These are phyloP conservation scores for Hermanozyma aechmeae DNA, from an alignment of 805 yeast genomes.

Conservation along the genomic window DNA sequence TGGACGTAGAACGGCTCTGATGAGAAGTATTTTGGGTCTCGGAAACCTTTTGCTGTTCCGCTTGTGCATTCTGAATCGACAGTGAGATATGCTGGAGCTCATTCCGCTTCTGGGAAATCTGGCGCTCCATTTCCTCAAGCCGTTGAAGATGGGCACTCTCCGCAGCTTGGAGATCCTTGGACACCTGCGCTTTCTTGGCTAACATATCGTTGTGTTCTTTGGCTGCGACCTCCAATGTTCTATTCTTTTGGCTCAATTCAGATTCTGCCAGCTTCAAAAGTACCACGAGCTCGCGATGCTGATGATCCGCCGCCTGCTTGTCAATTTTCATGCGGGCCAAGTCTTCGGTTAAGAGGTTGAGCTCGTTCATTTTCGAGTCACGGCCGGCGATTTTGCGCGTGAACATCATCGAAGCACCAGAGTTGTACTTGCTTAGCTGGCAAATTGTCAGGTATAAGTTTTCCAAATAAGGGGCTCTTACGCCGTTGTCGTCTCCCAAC, in stretches of 20 bases:
- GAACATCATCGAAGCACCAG: slow-evolving; percentile 19
- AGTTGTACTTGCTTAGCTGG: slow-evolving; percentile 46
- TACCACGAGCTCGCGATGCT: slow-evolving; percentile 12
- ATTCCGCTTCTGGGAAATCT: slow-evolving; percentile 3
- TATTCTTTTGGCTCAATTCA: slow-evolving; percentile 13
- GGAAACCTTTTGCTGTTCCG: slow-evolving; percentile 3
- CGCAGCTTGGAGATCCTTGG: slow-evolving; percentile 5
- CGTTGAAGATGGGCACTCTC: slow-evolving; percentile 3
- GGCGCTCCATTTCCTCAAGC: slow-evolving; percentile 6
- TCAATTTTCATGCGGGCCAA: slow-evolving; percentile 9
- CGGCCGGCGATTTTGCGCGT: slow-evolving; percentile 13
- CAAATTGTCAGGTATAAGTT: slow-evolving; percentile 72
- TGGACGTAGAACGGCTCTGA: slow-evolving; percentile 11
- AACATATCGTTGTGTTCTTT: slow-evolving; percentile 1
- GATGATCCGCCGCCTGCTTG: slow-evolving; percentile 9
- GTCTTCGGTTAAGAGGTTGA: slow-evolving; percentile 13
- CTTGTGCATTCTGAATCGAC: slow-evolving; percentile 1
- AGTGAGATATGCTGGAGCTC: slow-evolving; percentile 1
- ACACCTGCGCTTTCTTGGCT: slow-evolving; percentile 6
- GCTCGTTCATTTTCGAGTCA: slow-evolving; percentile 12
- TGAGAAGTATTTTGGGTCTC: slow-evolving; percentile 3
- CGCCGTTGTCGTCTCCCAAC: slow-evolving; percentile 79
- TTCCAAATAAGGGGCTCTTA: slow-evolving; percentile 86
- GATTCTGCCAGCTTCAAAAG: slow-evolving; percentile 14
- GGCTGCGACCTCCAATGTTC: slow-evolving; percentile 5